Evolutionary conservation across 2,329 filamentous ascomycete genomes (phyloP).

Genomic region (Botryotinia calthae): DNA sequence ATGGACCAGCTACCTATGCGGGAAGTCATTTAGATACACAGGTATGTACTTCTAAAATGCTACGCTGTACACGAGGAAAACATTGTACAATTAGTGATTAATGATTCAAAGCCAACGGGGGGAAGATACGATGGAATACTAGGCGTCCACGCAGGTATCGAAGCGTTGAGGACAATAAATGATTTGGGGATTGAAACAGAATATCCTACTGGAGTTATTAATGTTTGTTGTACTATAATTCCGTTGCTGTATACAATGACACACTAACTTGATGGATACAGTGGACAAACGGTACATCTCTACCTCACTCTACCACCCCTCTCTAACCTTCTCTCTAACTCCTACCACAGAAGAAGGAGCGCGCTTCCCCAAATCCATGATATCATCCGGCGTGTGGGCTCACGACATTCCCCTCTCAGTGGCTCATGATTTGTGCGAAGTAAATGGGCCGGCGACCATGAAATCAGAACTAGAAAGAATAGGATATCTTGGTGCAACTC

Average conservation of each 20-base stretch:
- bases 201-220: conserved; percentile 43
- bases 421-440: conserved; percentile 61
- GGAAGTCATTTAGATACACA: conserved; percentile 70
- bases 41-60: conserved; percentile 20
- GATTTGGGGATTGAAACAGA: conserved; percentile 68
- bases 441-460: conserved; percentile 61
- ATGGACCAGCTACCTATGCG: conserved; percentile 63
- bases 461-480: conserved; percentile 69
- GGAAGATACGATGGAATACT: conserved; percentile 73
- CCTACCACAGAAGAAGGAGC: conserved; percentile 68
- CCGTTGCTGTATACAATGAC: not conserved
- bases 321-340: not conserved
- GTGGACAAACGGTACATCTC: conserved; percentile 21
- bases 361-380: conserved; percentile 73
- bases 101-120: conserved; percentile 51
- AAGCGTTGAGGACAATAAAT: conserved; percentile 66
- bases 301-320: not conserved
- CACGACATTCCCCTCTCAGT: conserved; percentile 60
- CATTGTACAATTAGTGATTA: conserved; percentile 43
- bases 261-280: conserved; percentile 45
- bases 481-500: conserved; percentile 61
- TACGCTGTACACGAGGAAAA: too few relatives aligned
- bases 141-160: conserved; percentile 69
- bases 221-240: conserved; percentile 16
- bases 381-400: conserved; percentile 74